Evolutionary conservation across 139 green algal genomes (phyloP), one percentile per base, ranked within the genome.

Genomic region (Chlorella sp.): DNA sequence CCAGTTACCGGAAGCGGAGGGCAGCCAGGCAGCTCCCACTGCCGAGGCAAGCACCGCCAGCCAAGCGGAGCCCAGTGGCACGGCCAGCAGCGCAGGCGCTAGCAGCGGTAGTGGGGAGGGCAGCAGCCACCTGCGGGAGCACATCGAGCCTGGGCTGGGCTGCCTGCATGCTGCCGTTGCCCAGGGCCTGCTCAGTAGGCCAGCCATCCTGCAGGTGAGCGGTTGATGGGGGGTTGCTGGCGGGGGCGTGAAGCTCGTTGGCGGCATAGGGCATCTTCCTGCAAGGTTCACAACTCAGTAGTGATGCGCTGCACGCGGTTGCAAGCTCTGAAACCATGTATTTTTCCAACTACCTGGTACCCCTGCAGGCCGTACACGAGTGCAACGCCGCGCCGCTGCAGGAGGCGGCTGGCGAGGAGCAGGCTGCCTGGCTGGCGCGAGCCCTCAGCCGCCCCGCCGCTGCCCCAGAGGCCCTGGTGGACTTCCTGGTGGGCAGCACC

Each of bases 401-500:
- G n/a, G 60, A 62, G 4, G 62, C 41, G 16, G 62, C 44, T 24
- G 78, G 62, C n/a, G 78, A 84, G 78, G 62, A 74, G 62, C 46
- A 67, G 5, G 46, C 44, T 0, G 62, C n/a, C 17, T 75, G 62
- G 78, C 78, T 84, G 78, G 62, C 30, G 28, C 1, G 28, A 30
- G 62, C 78, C 8, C 41, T 84, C 43, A 34, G 43, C 19, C 60
- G 62, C 46, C 76, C 58, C 6, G 76, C 43, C 2, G 78, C 62
- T n/a, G 43, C 43, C 62, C 36, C 32, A 1, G 62, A 74, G 0
- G 43, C 4, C 6, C 32, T 84, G 41, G 78, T 65, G 2, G 78
- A 76, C 62, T 84, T 84, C 43, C 43, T 84, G 78, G 62, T 36
- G 3, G 78, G 78, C 30, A 17, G 62, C 62, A 84, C 56, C 32